Percentiles rank a stretch among this genome's conserved stretches.
Evolutionary conservation across 2,329 filamentous ascomycete genomes (phyloP).

Genomic region (Pestalotiopsis sp.): DNA sequence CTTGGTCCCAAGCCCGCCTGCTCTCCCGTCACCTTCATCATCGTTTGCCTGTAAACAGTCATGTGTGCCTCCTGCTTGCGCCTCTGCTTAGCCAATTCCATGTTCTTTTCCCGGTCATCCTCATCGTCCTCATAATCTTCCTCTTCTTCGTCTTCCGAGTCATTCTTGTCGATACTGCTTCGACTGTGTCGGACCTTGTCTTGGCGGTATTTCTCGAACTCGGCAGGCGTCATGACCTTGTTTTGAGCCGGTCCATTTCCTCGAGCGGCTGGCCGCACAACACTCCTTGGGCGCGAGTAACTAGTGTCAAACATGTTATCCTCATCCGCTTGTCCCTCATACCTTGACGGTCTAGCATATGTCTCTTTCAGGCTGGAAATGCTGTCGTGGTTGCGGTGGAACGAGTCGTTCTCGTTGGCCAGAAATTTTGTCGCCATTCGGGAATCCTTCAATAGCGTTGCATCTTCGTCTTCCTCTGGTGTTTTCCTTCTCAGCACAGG

Average conservation of each 20-base stretch:
- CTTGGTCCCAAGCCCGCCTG: conserved; percentile 51
- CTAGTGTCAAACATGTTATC: conserved; percentile 59
- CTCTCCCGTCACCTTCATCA: conserved; percentile 94
- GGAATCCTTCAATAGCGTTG: conserved; percentile 53
- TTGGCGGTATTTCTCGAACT: conserved; percentile 80
- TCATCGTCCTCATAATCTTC: conserved; percentile 64
- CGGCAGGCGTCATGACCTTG: conserved; percentile 87
- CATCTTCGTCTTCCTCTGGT: conserved; percentile 53
- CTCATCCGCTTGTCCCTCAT: conserved; percentile 41
- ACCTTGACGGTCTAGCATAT: conserved; percentile 32
- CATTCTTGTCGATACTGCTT: conserved; percentile 38
- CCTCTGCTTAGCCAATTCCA: conserved; percentile 72
- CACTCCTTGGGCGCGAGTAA: conserved; percentile 16
- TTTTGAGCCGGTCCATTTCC: conserved; percentile 49
- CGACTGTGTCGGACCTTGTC: conserved; percentile 68
- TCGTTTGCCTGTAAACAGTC: conserved; percentile 87
- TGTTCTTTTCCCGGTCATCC: conserved; percentile 77
- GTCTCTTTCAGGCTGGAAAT: conserved; percentile 30
- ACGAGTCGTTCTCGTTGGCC: conserved; percentile 26
- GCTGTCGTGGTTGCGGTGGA: conserved; percentile 43
- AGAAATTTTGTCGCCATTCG: conserved; percentile 51
- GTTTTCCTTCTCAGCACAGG: conserved; percentile 18
- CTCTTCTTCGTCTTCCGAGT: conserved; percentile 44
- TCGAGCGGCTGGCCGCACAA: conserved; percentile 23
- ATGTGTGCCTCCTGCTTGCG: conserved; percentile 90